These are phyloP conservation scores for Penicillium sp. DNA, from an alignment of 2,329 filamentous ascomycete species.

Conservation along the genomic window DNA sequence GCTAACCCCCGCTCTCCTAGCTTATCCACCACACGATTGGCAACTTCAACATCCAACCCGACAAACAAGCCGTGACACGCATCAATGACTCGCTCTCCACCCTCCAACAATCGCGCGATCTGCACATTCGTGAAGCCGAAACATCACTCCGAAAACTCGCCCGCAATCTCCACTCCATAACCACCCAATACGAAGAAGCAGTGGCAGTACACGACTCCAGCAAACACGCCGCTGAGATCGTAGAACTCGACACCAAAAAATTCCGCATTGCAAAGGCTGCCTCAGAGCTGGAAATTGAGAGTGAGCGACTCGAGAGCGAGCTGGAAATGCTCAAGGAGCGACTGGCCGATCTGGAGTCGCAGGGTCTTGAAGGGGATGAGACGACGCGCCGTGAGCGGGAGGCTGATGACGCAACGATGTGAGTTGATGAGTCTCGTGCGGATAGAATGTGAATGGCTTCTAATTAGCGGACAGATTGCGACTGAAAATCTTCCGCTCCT, in stretches of 20 bases:
- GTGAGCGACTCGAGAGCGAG: conserved; percentile 84
- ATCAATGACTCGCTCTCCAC: conserved; percentile 81
- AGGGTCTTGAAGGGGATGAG: conserved; percentile 77
- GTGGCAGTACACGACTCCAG: conserved; percentile 73
- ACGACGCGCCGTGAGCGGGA: conserved; percentile 55
- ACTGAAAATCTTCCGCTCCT: conserved; percentile 84
- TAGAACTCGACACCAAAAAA: conserved; percentile 87
- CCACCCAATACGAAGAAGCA: conserved; percentile 76
- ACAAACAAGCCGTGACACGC: conserved; percentile 81
- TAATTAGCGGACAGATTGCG: conserved; percentile 60
- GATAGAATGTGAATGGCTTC: conserved; percentile 3
- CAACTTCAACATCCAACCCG: conserved; percentile 93
- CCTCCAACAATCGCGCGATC: conserved; percentile 79
- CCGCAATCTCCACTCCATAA: conserved; percentile 74
- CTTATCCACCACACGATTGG: conserved; percentile 88
- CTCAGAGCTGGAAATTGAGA: conserved; percentile 87
- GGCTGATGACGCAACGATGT: conserved; percentile 55
- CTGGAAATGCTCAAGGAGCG: conserved; percentile 73
- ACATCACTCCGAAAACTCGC: conserved; percentile 70
- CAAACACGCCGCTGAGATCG: conserved; percentile 80
- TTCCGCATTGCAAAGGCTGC: conserved; percentile 93
- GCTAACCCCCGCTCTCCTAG: conserved; percentile 47
- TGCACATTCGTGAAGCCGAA: conserved; percentile 73
- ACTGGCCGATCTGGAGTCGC: conserved; percentile 80
- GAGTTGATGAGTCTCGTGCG: conserved; percentile 18